These are phyloP conservation scores for Cytidiella melzeri DNA, from an alignment of 768 basidiomycete genomes.

Conservation along the genomic window DNA sequence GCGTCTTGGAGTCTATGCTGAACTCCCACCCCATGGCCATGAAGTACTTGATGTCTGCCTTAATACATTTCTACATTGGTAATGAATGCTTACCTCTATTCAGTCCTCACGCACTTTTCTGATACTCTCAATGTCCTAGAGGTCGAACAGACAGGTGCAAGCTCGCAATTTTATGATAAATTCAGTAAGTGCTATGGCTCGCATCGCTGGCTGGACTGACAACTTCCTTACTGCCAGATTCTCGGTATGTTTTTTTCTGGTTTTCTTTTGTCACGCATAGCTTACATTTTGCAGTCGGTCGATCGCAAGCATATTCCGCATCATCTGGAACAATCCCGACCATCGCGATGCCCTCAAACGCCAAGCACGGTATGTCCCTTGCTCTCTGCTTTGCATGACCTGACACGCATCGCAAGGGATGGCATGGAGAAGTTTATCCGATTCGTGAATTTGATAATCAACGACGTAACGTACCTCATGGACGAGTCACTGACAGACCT, in stretches of 20 bases:
- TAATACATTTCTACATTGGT: conserved; percentile 96
- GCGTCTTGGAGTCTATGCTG: conserved; percentile 75
- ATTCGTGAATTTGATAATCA: conserved; percentile 97
- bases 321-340: conserved; percentile 84
- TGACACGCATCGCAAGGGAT: conserved; percentile 31
- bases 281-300: conserved; percentile 51
- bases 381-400: background rate
- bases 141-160: conserved; percentile 95
- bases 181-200: conserved; percentile 58
- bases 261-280: background rate
- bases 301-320: conserved; percentile 81
- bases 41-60: conserved; percentile 81
- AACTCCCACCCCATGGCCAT: conserved; percentile 82
- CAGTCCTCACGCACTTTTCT: background rate
- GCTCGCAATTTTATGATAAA: conserved; percentile 98
- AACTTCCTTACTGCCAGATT: conserved; percentile 34
- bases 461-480: conserved; percentile 97
- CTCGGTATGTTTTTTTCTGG: conserved; percentile 24
- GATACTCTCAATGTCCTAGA: conserved; percentile 40
- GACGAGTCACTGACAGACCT: conserved; percentile 92
- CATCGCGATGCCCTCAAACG: conserved; percentile 82
- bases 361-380: conserved; percentile 60
- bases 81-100: conserved; percentile 17
- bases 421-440: conserved; percentile 91
- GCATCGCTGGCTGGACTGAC: conserved; percentile 1